These are phyloP conservation scores for Aspergillus sp. DNA, from an alignment of 2,329 filamentous ascomycete species.

Conservation along the genomic window DNA sequence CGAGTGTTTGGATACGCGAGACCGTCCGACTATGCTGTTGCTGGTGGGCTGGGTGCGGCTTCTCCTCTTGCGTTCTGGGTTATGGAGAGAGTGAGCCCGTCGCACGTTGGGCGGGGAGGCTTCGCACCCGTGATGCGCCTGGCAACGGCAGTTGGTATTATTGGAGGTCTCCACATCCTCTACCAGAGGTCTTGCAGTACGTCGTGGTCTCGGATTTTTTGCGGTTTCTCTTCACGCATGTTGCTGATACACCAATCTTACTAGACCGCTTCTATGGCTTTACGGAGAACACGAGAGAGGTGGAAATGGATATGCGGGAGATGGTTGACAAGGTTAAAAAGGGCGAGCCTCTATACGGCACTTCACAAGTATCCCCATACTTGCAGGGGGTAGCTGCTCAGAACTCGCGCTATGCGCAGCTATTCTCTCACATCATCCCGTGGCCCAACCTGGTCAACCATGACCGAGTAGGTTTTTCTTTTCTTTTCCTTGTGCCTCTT, in stretches of 20 bases:
- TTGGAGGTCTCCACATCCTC: conserved; percentile 81
- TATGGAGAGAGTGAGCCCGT: conserved; percentile 85
- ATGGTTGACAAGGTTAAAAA: conserved; percentile 97
- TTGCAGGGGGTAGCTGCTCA: conserved; percentile 91
- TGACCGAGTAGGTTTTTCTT: conserved; percentile 59
- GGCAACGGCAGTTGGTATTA: conserved; percentile 70
- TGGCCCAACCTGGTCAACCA: conserved; percentile 99
- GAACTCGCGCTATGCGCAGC: conserved; percentile 87
- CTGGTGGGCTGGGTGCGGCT: conserved; percentile 68
- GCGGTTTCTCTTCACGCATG: not conserved
- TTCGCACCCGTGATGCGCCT: conserved; percentile 84
- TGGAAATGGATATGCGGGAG: conserved; percentile 96
- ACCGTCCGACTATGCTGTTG: conserved; percentile 78
- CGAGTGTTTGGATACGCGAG: conserved; percentile 88
- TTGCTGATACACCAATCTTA: conserved; percentile 16
- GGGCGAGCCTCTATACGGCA: conserved; percentile 87
- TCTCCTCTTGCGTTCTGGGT: conserved; percentile 74
- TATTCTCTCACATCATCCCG: conserved; percentile 82
- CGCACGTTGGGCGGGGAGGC: conserved; percentile 79
- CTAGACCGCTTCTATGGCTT: conserved; percentile 95
- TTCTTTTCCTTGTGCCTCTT: not conserved
- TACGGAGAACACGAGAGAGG: conserved; percentile 86
- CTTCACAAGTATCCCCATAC: conserved; percentile 76
- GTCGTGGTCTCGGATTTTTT: conserved; percentile 42
- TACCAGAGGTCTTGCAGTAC: conserved; percentile 84